These are phyloP conservation scores for Austroboletus festivus DNA, from an alignment of 768 basidiomycete species.

Conservation along the genomic window DNA sequence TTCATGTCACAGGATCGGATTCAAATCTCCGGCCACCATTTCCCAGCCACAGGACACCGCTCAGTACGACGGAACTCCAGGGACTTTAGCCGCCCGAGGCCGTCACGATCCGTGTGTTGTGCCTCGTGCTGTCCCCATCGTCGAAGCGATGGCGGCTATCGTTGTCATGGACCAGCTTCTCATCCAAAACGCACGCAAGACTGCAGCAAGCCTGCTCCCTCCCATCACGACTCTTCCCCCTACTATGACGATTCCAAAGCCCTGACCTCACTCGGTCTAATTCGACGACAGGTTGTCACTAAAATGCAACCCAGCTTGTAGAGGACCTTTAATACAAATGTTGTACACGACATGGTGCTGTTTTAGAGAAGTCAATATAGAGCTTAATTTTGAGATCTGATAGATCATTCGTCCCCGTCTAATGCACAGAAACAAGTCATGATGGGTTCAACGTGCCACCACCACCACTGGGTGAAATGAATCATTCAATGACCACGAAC, in stretches of 20 bases:
- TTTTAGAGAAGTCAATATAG: background rate
- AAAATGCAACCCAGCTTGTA: slow-evolving; percentile 2
- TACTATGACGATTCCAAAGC: slow-evolving; percentile 75
- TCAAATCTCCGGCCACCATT: slow-evolving; percentile 99
- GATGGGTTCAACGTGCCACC: slow-evolving; percentile 68
- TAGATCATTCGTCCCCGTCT: slow-evolving; percentile 49
- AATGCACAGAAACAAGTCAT: slow-evolving; percentile 59
- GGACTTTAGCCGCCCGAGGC: slow-evolving; percentile 85
- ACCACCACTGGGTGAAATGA: slow-evolving; percentile 65
- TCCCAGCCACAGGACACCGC: slow-evolving; percentile 87
- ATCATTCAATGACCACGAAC: background rate
- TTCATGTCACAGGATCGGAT: slow-evolving; percentile 71
- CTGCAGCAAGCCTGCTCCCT: slow-evolving; percentile 76
- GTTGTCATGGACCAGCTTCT: slow-evolving; percentile 94
- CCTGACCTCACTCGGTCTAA: slow-evolving; percentile 7
- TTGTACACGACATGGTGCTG: background rate
- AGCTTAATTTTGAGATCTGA: background rate
- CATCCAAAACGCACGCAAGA: slow-evolving; percentile 80
- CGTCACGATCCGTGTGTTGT: slow-evolving; percentile 98
- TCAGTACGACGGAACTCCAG: slow-evolving; percentile 89
- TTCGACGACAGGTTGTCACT: slow-evolving; percentile 2
- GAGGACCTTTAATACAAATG: slow-evolving; percentile 15
- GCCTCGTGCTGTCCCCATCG: slow-evolving; percentile 94
- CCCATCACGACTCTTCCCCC: slow-evolving; percentile 85
- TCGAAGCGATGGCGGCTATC: slow-evolving; percentile 95